Base-by-base conservation (phyloP, 176 grass and related monocot species). In the Triticum dicoccoides region DNA sequence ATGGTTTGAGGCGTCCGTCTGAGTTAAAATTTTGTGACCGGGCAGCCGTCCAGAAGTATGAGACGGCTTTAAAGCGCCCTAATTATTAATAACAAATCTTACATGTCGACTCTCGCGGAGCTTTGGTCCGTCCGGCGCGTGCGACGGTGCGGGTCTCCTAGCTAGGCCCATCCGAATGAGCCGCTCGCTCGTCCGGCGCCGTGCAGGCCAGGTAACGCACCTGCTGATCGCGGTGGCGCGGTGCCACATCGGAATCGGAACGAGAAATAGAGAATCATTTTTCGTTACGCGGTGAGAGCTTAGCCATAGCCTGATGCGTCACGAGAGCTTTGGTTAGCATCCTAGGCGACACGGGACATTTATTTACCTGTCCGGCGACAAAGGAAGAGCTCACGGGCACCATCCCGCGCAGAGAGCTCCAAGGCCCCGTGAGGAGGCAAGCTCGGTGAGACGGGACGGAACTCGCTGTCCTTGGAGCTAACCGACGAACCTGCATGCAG, bases 291-390 rank as follows among this genome's bases (percentile, higher is more conserved):
- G 42, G 72, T 30, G 42, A 75, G 42, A 51, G n/a, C 39, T 24
- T 42, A 45, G 39, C 39, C 12, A 42, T 41, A 42, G 41, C 41
- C 13, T 17, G 72, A 25, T 51, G 73, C 44, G 73, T 76, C 74
- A 77, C 74, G 45, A 11, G 74, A 34, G 47, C 14, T 56, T 54
- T 77, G 74, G 74, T 56, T 77, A 56, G 74, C 47, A 52, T 56
- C 74, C 74, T 21, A 77, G 25, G 29, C 74, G 74, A 77, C 74
- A 77, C 47, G 74, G 74, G 9, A 33, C 45, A 18, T 76, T 76
- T 33, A 54, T 76, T 54, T 33, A 56, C 74, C 49, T 77, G 74
- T 33, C 47, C 44, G 27, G 47, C 74, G 74, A 56, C 74, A 77
- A 77, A 52, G 1, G 0, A 11, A 33, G 23, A 24, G 74, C 45